Evolutionary conservation across 139 green algal genomes (phyloP).

Genomic region (Deuterostichococcus epilithicus): DNA sequence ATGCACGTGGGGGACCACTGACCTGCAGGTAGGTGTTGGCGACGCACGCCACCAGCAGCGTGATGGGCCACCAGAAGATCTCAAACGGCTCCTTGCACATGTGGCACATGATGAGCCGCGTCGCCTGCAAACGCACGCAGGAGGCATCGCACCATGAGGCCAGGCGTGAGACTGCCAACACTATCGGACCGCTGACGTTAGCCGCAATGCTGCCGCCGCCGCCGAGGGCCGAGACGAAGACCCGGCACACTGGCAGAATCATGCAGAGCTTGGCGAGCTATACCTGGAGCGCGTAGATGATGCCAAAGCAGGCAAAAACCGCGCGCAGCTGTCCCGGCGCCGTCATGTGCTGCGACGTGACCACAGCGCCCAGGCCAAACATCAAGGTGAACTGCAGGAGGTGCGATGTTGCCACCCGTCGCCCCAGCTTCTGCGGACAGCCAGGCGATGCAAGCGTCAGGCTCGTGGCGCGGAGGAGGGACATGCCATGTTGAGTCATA

Average conservation of each 20-base stretch:
- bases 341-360: neutral
- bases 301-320: slow-evolving; percentile 37
- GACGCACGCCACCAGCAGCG: slow-evolving; percentile 21
- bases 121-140: slow-evolving; percentile 36
- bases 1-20: neutral
- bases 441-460: neutral
- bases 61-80: slow-evolving; percentile 35
- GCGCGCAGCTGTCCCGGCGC: slow-evolving; percentile 23
- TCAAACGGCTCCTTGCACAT: slow-evolving; percentile 85
- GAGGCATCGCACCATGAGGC: neutral
- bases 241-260: neutral
- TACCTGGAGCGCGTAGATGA: slow-evolving; percentile 44
- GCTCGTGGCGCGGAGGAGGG: neutral
- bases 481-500: too few relatives aligned
- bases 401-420: slow-evolving; percentile 36
- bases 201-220: neutral
- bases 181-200: neutral
- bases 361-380: slow-evolving; percentile 13
- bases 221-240: neutral
- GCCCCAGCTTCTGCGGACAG: slow-evolving; percentile 47
- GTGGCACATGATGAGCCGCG: slow-evolving; percentile 84
- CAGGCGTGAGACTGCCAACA: neutral
- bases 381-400: slow-evolving; percentile 55
- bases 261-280: neutral
- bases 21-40: slow-evolving; percentile 23